Base-by-base conservation (phyloP, 2,329 filamentous ascomycete species). In the Hypomyces perniciosus region DNA sequence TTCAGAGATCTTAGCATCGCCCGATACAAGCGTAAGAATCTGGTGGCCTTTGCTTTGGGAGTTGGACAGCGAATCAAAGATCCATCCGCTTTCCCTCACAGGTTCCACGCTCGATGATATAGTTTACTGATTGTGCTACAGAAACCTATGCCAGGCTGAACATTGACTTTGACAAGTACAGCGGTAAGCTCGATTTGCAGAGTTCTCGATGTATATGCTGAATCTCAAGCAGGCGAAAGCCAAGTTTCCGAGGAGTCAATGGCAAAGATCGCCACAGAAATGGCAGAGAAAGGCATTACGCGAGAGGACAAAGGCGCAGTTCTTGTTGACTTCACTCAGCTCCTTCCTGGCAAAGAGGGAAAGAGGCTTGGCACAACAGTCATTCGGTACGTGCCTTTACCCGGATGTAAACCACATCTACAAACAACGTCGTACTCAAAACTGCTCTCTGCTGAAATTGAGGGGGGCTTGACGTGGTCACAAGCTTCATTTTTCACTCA, bases 291-390 rank as follows among this genome's bases (percentile, higher is more conserved):
- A 66, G 75, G 76, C 0, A 75, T 91, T 31, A 81, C 80, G 2
- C 79, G 86, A 61, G 82, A 87, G 64, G 83, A 84, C 28, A 77
- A 86, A n/a, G 85, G 86, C 38, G 85, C 86, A 43, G 77, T 83
- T 59, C 79, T 90, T 51, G 77, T 91, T 51, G 82, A 90, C 66
- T 88, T 90, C 62, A 72, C 78, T 48, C 83, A 86, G 63, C 80
- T 85, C 53, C 75, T 86, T 1, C 71, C 79, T 7, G 82, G 82
- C 52, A 85, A 86, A 69, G 71, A 77, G 50, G 83, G 82, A 56
- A 88, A 87, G 72, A 81, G 79, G 53, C 78, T 89, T 8, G 86
- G 85, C 59, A 83, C 81, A 62, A 80, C 85, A 28, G 79, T 90
- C 48, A 78, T 90, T 52, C 80, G 84, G 60, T 62, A 57, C 31